Percentiles rank a stretch among this genome's conserved stretches.
Evolutionary conservation across 768 basidiomycete genomes (phyloP).

Genomic region (Pholiota molesta): DNA sequence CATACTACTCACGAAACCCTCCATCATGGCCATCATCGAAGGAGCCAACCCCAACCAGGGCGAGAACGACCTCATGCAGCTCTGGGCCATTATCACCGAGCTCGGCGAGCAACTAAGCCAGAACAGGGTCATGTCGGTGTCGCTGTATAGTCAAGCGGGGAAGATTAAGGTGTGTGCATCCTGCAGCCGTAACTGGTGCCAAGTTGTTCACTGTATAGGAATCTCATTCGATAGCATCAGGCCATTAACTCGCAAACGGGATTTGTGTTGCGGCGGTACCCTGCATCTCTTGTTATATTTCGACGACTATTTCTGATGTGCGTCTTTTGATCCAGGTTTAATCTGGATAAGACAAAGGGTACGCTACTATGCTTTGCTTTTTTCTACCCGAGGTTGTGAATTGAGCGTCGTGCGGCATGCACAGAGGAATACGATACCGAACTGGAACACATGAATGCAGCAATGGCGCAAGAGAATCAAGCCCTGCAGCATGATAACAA

Average conservation of each 20-base stretch:
- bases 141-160: constrained; percentile 72
- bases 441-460: constrained; percentile 84
- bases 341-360: constrained; percentile 89
- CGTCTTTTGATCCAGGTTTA: constrained; percentile 57
- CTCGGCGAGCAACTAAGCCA: constrained; percentile 82
- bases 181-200: neutral
- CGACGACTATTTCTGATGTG: neutral
- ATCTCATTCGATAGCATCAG: constrained; percentile 58
- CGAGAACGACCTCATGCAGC: constrained; percentile 63
- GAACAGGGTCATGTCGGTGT: constrained; percentile 73
- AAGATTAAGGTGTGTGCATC: constrained; percentile 72
- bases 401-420: neutral
- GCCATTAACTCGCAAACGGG: constrained; percentile 90
- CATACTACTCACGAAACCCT: neutral
- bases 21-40: constrained; percentile 30
- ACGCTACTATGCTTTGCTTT: constrained; percentile 9
- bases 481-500: constrained; percentile 92
- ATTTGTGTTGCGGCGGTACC: constrained; percentile 83
- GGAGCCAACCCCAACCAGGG: constrained; percentile 41
- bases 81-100: constrained; percentile 73
- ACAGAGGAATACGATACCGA: constrained; percentile 90
- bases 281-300: constrained; percentile 9
- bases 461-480: constrained; percentile 83
- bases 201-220: neutral
- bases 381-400: neutral